A percentile compares a stretch with the other conserved stretches of the same genome.
phyloP scores from a whole-genome alignment of 2,329 filamentous ascomycete species.

The Penicillium sp. region DNA sequence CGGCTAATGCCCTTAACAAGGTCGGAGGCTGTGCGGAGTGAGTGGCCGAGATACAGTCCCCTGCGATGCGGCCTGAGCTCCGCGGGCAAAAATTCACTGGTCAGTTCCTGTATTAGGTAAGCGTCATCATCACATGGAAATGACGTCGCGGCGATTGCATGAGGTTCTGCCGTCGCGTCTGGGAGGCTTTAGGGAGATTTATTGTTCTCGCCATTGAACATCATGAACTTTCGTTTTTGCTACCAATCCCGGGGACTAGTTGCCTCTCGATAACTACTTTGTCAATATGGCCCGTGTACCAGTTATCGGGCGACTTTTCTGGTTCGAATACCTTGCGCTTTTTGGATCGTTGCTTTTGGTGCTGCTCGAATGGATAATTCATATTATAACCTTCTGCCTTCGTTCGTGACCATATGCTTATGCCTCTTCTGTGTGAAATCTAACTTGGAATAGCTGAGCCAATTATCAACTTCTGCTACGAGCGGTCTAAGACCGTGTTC shows the following conservation, averaged over 20 bases:
- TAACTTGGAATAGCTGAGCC: slow-evolving; percentile 65
- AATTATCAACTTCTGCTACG: slow-evolving; percentile 81
- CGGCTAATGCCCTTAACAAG: slow-evolving; percentile 5
- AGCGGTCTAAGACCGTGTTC: slow-evolving; percentile 79
- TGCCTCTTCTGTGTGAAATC: slow-evolving; percentile 6
- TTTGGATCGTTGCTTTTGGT: slow-evolving; percentile 83
- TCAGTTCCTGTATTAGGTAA: slow-evolving; percentile 40
- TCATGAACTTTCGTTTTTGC: background rate
- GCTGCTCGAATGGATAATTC: slow-evolving; percentile 78
- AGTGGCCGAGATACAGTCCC: background rate
- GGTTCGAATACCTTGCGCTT: slow-evolving; percentile 84
- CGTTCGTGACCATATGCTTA: slow-evolving; percentile 62
- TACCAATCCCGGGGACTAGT: slow-evolving; percentile 1
- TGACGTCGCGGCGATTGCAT: slow-evolving; percentile 15
- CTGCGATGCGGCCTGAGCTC: slow-evolving; percentile 6
- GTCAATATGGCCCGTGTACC: slow-evolving; percentile 62
- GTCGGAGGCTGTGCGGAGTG: background rate
- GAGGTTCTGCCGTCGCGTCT: background rate
- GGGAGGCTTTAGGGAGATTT: background rate
- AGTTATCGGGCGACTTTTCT: slow-evolving; percentile 65
- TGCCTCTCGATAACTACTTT: background rate
- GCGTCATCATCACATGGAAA: slow-evolving; percentile 32
- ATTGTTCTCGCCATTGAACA: slow-evolving; percentile 2
- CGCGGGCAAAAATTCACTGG: slow-evolving; percentile 22
- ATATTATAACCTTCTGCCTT: slow-evolving; percentile 84